phyloP scores from a whole-genome alignment of 768 basidiomycete genomes.

The Suillus plorans region DNA sequence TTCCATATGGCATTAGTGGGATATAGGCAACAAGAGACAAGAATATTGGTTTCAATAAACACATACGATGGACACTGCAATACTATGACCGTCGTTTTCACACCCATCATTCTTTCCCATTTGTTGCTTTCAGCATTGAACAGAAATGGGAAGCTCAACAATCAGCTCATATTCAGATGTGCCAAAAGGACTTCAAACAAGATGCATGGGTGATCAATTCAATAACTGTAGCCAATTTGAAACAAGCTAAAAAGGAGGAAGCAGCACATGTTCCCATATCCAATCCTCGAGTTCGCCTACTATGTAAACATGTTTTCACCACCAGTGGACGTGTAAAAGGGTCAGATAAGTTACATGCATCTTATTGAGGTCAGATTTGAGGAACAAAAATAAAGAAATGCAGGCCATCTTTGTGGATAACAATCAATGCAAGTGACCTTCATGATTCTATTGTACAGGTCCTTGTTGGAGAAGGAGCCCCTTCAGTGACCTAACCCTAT shows the following conservation, averaged over 20 bases:
- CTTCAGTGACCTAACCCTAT: no score
- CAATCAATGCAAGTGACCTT: slow-evolving; percentile 36
- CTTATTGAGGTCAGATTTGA: slow-evolving; percentile 1
- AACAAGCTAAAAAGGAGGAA: slow-evolving; percentile 37
- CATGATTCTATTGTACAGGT: slow-evolving; percentile 30
- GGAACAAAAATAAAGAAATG: background rate
- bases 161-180: slow-evolving; percentile 36
- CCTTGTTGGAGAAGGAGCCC: slow-evolving; percentile 8
- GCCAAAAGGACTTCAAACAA: slow-evolving; percentile 18
- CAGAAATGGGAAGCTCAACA: slow-evolving; percentile 27
- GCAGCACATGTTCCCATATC: slow-evolving; percentile 13
- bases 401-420: slow-evolving; percentile 36
- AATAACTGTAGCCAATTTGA: slow-evolving; percentile 30
- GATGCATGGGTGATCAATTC: slow-evolving; percentile 21
- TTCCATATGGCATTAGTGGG: slow-evolving; percentile 36
- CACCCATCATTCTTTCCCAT: slow-evolving; percentile 30
- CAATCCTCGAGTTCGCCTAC: slow-evolving; percentile 25
- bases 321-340: slow-evolving; percentile 26
- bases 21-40: slow-evolving; percentile 24
- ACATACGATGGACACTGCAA: slow-evolving; percentile 29
- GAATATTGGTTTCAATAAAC: slow-evolving; percentile 27
- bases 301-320: slow-evolving; percentile 28
- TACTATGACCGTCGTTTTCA: slow-evolving; percentile 32
- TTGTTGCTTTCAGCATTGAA: slow-evolving; percentile 29
- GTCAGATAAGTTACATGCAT: slow-evolving; percentile 30